Evolutionary conservation across 257 asterid genomes (phyloP).

Genomic region (Fraxinus anomala): DNA sequence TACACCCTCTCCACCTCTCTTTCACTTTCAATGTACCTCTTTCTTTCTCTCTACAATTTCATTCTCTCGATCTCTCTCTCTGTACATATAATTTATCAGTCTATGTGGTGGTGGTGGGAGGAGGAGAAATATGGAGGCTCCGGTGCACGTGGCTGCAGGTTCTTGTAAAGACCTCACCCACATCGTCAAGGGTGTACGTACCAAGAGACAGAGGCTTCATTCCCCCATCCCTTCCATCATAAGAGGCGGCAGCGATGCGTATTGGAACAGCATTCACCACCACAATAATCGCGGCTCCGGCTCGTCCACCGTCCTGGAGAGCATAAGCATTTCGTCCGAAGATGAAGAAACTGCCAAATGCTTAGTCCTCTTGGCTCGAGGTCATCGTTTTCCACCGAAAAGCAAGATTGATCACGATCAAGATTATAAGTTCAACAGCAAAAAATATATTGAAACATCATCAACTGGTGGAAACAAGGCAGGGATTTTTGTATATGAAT

Average conservation of each 20-base stretch:
- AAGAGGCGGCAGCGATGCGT: neutral
- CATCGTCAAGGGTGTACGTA: constrained; percentile 56
- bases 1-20: neutral
- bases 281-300: constrained; percentile 6
- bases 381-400: constrained; percentile 22
- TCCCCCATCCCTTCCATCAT: constrained; percentile 50
- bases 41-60: neutral
- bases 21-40: neutral
- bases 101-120: constrained; percentile 35
- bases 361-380: constrained; percentile 56
- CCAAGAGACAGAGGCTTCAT: constrained; percentile 49
- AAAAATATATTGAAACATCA: neutral
- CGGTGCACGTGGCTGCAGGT: constrained; percentile 28
- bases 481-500: constrained; percentile 44
- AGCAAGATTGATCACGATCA: constrained; percentile 4
- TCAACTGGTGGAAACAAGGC: constrained; percentile 7
- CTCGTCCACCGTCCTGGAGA: constrained; percentile 37
- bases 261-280: neutral
- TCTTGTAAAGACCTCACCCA: constrained; percentile 30
- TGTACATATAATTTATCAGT: neutral
- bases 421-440: neutral
- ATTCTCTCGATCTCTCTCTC: neutral
- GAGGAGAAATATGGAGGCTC: constrained; percentile 46
- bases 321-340: constrained; percentile 40
- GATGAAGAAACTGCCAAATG: constrained; percentile 63